phyloP scores from a whole-genome alignment of 768 basidiomycete genomes.

The Tremella fuciformis region DNA sequence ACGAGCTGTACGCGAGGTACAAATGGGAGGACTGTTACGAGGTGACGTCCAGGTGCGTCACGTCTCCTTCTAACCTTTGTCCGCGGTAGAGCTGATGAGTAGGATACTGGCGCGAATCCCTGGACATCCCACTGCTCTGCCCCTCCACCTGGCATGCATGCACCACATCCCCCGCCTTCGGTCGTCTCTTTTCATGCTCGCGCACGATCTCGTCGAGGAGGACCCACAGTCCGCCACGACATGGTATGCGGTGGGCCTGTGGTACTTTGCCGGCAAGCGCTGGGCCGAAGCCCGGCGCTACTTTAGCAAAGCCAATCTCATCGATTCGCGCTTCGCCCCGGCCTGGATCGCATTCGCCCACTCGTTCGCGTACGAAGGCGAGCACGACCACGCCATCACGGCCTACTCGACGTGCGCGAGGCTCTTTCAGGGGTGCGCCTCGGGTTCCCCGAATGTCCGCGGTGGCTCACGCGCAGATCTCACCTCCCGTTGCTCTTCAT shows the following conservation, averaged over 20 bases:
- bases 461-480: conserved; percentile 59
- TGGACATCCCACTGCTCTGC: conserved; percentile 83
- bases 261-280: conserved; percentile 83
- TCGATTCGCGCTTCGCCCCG: conserved; percentile 93
- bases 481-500: conserved; percentile 93
- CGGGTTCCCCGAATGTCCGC: not conserved
- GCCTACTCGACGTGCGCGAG: conserved; percentile 96
- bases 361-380: conserved; percentile 93
- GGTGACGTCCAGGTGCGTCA: conserved; percentile 70
- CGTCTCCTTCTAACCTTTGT: not conserved
- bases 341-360: conserved; percentile 98
- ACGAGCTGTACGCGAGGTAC: conserved; percentile 80
- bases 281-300: conserved; percentile 91
- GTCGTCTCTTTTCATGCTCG: conserved; percentile 89
- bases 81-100: conserved; percentile 10
- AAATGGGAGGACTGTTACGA: conserved; percentile 92
- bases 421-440: conserved; percentile 80
- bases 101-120: conserved; percentile 84
- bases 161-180: conserved; percentile 88
- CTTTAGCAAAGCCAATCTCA: conserved; percentile 93
- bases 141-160: conserved; percentile 96
- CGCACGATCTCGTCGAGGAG: conserved; percentile 90
- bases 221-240: conserved; percentile 90
- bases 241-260: conserved; percentile 98
- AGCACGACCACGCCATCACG: conserved; percentile 97